phyloP scores from a whole-genome alignment of 768 basidiomycete genomes.

The Termitomyces sp. region DNA sequence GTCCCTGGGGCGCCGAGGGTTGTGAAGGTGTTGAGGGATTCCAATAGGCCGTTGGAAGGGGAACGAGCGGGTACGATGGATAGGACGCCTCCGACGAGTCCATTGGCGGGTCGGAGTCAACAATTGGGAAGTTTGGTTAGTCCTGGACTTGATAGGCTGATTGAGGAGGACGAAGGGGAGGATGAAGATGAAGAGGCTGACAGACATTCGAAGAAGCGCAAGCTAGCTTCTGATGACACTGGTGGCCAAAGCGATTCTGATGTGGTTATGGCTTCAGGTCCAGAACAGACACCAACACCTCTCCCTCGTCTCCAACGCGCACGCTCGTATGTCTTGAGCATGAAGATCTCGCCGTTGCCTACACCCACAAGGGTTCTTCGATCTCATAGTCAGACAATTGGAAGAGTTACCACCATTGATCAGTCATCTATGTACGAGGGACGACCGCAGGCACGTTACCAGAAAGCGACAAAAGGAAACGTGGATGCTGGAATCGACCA shows the following conservation, averaged over 20 bases:
- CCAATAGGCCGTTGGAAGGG: constrained; percentile 7
- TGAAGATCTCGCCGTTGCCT: constrained; percentile 5
- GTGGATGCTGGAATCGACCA: neutral
- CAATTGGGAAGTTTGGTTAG: constrained; percentile 16
- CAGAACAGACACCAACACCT: constrained; percentile 16
- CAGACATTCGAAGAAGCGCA: constrained; percentile 23
- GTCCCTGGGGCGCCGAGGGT: constrained; percentile 37
- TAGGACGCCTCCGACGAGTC: constrained; percentile 33
- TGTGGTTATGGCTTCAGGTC: constrained; percentile 9
- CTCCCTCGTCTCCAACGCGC: constrained; percentile 12
- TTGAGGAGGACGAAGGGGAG: constrained; percentile 27
- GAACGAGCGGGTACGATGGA: constrained; percentile 11
- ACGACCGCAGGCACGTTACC: constrained; percentile 3
- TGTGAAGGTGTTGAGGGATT: constrained; percentile 15
- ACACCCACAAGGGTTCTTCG: constrained; percentile 13
- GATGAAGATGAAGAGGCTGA: constrained; percentile 8
- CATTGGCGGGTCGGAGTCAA: constrained; percentile 27
- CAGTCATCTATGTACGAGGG: constrained; percentile 10
- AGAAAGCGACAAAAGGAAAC: neutral
- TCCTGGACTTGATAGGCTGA: constrained; percentile 25
- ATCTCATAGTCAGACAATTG: constrained; percentile 14
- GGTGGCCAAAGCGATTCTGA: constrained; percentile 12
- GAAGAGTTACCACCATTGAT: constrained; percentile 5
- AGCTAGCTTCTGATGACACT: constrained; percentile 12
- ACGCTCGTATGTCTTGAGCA: neutral